Evolutionary conservation across 768 basidiomycete genomes (phyloP).

Genomic region (Amylocystis lapponica): DNA sequence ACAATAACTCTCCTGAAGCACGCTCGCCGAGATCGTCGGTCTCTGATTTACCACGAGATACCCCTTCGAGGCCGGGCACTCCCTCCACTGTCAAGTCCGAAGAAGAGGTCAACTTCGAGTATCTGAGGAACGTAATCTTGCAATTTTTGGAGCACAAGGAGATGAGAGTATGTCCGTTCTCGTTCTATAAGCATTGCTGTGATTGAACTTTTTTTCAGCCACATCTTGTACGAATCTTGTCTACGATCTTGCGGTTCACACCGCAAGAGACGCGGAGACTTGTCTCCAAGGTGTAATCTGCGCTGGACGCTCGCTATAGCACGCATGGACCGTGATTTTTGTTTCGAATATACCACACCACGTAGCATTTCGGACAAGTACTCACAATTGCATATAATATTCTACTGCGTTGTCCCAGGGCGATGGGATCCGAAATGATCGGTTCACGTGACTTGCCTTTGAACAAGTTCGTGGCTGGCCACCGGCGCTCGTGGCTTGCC

Average conservation of each 20-base stretch:
- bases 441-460: too few relatives aligned
- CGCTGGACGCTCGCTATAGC: background rate
- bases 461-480: too few relatives aligned
- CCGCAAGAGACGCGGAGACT: conserved; percentile 90
- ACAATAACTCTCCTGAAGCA: conserved; percentile 25
- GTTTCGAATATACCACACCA: too few relatives aligned
- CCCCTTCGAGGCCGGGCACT: conserved; percentile 24
- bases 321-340: too few relatives aligned
- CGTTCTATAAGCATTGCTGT: conserved; percentile 7
- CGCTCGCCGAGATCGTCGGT: conserved; percentile 37
- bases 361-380: too few relatives aligned
- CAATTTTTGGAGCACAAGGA: conserved; percentile 99
- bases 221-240: conserved; percentile 85
- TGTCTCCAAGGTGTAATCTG: conserved; percentile 69
- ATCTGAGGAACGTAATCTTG: conserved; percentile 90
- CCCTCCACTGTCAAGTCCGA: conserved; percentile 46
- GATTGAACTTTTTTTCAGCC: conserved; percentile 42
- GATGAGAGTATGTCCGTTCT: conserved; percentile 71
- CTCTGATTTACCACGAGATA: conserved; percentile 31
- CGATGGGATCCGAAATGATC: too few relatives aligned
- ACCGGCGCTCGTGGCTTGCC: background rate
- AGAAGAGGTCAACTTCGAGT: conserved; percentile 94
- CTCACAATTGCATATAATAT: too few relatives aligned
- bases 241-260: conserved; percentile 90
- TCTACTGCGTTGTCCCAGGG: too few relatives aligned